Evolutionary conservation across 805 yeast genomes (phyloP).

Genomic region (Hermanozyma aechmeae): DNA sequence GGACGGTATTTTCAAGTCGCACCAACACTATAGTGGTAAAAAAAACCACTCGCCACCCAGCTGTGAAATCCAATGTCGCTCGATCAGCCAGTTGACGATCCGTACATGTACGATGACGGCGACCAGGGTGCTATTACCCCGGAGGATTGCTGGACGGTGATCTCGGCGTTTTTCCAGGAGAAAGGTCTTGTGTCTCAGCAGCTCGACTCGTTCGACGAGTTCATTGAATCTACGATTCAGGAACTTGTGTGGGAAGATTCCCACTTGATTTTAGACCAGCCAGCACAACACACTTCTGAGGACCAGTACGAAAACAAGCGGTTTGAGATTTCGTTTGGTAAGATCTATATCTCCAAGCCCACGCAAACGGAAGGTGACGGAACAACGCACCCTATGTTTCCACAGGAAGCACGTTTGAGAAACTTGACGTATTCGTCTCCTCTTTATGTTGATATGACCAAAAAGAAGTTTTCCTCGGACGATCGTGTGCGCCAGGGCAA

Average conservation of each 20-base stretch:
- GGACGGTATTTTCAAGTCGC: not conserved
- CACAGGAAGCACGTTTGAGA: constrained; percentile 96
- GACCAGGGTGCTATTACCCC: constrained; percentile 67
- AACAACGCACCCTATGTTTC: constrained; percentile 97
- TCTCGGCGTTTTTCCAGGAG: constrained; percentile 90
- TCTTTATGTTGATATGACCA: constrained; percentile 89
- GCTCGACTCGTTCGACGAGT: constrained; percentile 95
- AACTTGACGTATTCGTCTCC: constrained; percentile 96
- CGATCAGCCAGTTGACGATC: constrained; percentile 36
- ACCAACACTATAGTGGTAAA: no score
- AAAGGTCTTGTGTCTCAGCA: constrained; percentile 97
- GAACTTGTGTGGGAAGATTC: constrained; percentile 95
- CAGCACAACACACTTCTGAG: constrained; percentile 94
- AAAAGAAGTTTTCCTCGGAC: constrained; percentile 74
- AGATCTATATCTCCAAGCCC: constrained; percentile 91
- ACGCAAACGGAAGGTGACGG: constrained; percentile 99
- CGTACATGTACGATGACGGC: constrained; percentile 59
- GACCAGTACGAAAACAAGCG: constrained; percentile 84
- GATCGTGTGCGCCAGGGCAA: constrained; percentile 49
- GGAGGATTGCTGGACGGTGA: constrained; percentile 99
- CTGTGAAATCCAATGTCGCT: constrained; percentile 8
- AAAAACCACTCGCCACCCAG: no score
- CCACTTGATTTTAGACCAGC: constrained; percentile 89
- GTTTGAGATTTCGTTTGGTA: constrained; percentile 96
- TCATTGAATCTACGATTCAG: constrained; percentile 92